These are phyloP conservation scores for Zygosaccharomyces siamensis DNA, from an alignment of 805 yeast genomes.

Conservation along the genomic window DNA sequence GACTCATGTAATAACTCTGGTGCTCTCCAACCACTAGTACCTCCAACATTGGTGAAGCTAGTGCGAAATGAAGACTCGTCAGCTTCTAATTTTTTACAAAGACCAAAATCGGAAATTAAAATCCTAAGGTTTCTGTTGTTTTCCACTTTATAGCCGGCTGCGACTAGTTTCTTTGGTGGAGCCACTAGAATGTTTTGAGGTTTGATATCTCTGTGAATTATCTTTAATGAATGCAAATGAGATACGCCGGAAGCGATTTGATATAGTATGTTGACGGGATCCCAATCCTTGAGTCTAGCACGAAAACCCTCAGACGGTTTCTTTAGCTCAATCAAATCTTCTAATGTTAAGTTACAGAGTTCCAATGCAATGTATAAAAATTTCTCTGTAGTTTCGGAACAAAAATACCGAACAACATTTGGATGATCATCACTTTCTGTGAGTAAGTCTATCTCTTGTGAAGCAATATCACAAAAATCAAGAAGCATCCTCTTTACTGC, in stretches of 20 bases:
- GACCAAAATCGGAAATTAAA: slow-evolving; percentile 90
- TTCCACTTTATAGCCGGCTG: slow-evolving; percentile 20
- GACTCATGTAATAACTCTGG: slow-evolving; percentile 63
- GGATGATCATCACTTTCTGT: slow-evolving; percentile 97
- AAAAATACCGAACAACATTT: slow-evolving; percentile 86
- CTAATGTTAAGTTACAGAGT: slow-evolving; percentile 82
- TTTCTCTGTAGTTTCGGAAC: slow-evolving; percentile 85
- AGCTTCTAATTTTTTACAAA: slow-evolving; percentile 84
- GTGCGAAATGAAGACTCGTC: slow-evolving; percentile 94
- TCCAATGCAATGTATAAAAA: slow-evolving; percentile 92
- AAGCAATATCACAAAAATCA: slow-evolving; percentile 90
- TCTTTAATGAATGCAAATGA: slow-evolving; percentile 82
- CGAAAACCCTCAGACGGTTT: slow-evolving; percentile 34
- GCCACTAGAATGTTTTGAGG: slow-evolving; percentile 92
- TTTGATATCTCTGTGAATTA: slow-evolving; percentile 90
- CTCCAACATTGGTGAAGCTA: slow-evolving; percentile 81
- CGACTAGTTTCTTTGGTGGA: slow-evolving; percentile 45
- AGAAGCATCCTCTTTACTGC: slow-evolving; percentile 92
- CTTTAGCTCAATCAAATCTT: slow-evolving; percentile 66
- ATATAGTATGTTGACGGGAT: slow-evolving; percentile 51
- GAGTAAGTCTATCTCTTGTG: slow-evolving; percentile 78
- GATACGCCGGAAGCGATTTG: slow-evolving; percentile 83
- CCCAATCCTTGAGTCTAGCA: slow-evolving; percentile 40
- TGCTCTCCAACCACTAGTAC: slow-evolving; percentile 98
- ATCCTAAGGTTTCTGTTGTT: slow-evolving; percentile 50